Conservation (phyloP, 305 asterid species). For the Plantago coronopus region DNA sequence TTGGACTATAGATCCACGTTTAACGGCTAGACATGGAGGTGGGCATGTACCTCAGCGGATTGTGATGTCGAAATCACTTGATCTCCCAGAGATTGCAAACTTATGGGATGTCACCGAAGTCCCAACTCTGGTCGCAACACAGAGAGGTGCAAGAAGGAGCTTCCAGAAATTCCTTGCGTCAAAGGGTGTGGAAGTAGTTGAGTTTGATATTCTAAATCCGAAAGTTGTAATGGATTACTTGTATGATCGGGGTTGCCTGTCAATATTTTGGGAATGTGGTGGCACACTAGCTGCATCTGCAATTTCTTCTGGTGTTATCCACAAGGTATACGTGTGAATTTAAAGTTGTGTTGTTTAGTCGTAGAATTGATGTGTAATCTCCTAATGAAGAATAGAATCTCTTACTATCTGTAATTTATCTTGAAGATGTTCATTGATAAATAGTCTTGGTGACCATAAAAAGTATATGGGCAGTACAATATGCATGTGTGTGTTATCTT, state of each 20-base stretch:
- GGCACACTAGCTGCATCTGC: conserved; percentile 97
- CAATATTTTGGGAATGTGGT: conserved; percentile 97
- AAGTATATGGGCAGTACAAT: not conserved
- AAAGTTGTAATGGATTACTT: conserved; percentile 78
- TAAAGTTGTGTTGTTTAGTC: conserved; percentile 10
- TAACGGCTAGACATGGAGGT: conserved; percentile 95
- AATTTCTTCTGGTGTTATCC: conserved; percentile 80
- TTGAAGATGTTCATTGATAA: not conserved
- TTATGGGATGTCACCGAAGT: conserved; percentile 88
- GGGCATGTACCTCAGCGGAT: conserved; percentile 86
- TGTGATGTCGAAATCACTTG: conserved; percentile 84
- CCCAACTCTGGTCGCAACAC: conserved; percentile 82
- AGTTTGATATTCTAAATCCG: conserved; percentile 86
- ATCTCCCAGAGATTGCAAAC: conserved; percentile 88
- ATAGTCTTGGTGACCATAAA: not conserved
- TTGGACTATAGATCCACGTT: conserved; percentile 72
- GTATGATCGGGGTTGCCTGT: conserved; percentile 88
- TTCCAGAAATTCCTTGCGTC: conserved; percentile 89
- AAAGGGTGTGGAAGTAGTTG: conserved; percentile 90
- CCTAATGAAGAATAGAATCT: not conserved
- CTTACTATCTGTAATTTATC: too few relatives aligned
- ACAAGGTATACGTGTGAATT: conserved; percentile 51
- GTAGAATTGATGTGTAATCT: not conserved
- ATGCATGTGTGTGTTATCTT: conserved; percentile 5
- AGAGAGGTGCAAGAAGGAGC: conserved; percentile 87